Percentiles rank a stretch among this genome's conserved stretches.
phyloP scores from a whole-genome alignment of 2,329 filamentous ascomycete species.

The Acephala macrosclerotiorum region DNA sequence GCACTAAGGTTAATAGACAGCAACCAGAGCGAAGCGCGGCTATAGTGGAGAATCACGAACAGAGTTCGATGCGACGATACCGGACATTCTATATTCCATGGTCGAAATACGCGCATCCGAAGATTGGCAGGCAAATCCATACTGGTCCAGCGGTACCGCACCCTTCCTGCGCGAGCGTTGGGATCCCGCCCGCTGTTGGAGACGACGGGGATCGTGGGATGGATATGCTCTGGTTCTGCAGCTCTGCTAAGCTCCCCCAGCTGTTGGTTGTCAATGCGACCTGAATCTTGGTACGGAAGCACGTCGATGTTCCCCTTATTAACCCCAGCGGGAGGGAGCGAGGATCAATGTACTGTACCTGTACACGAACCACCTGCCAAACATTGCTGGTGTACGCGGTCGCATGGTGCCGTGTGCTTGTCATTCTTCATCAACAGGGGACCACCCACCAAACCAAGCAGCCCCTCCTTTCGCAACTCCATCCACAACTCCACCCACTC shows the following conservation, averaged over 20 bases:
- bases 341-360: constrained; percentile 32
- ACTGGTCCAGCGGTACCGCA: too few species aligned
- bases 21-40: constrained; percentile 18
- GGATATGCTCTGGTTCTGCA: neutral
- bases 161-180: neutral
- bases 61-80: constrained; percentile 20
- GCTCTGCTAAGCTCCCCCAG: neutral
- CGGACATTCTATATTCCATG: constrained; percentile 31
- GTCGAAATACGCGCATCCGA: constrained; percentile 26
- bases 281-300: constrained; percentile 41
- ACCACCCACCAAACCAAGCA: neutral
- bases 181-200: neutral
- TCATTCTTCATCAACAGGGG: constrained; percentile 10
- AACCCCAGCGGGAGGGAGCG: constrained; percentile 27
- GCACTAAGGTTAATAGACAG: constrained; percentile 13
- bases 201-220: too few species aligned
- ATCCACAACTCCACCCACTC: neutral
- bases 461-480: constrained; percentile 19
- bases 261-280: constrained; percentile 12
- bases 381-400: neutral
- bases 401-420: constrained; percentile 39
- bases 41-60: constrained; percentile 20
- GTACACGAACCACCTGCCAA: constrained; percentile 28
- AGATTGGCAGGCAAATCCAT: constrained; percentile 22
- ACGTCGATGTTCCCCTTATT: constrained; percentile 38